A percentile compares a stretch with the other conserved stretches of the same genome.
phyloP scores from a whole-genome alignment of 2,329 filamentous ascomycete genomes.

The Calonectria honghensis region DNA sequence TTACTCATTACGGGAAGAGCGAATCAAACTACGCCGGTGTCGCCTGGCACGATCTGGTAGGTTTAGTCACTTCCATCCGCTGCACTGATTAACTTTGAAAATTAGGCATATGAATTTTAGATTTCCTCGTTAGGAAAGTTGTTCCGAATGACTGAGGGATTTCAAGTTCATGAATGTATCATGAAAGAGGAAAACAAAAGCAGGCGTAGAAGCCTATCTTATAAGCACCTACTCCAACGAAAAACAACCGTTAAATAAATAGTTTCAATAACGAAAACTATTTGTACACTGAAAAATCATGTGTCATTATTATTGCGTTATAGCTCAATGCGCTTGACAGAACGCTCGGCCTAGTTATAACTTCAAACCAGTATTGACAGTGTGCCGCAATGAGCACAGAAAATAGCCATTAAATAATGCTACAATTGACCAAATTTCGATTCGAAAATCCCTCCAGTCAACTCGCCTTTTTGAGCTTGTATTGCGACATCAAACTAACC shows the following conservation, averaged over 20 bases:
- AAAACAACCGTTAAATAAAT: background rate
- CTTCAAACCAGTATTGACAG: background rate
- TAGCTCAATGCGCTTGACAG: background rate
- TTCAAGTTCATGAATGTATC: background rate
- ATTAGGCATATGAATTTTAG: slow-evolving; percentile 32
- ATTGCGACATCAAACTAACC: slow-evolving; percentile 39
- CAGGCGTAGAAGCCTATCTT: background rate
- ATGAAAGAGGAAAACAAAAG: background rate
- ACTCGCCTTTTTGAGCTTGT: slow-evolving; percentile 32
- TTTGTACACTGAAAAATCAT: background rate
- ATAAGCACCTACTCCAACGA: background rate
- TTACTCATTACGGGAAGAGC: slow-evolving; percentile 57
- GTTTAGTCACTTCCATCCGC: background rate
- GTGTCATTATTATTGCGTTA: background rate
- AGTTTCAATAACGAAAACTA: background rate
- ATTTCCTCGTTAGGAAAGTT: background rate
- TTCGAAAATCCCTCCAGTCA: background rate
- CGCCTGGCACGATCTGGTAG: slow-evolving; percentile 57
- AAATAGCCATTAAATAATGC: background rate
- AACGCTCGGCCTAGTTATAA: background rate
- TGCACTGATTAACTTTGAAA: background rate
- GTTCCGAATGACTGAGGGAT: too few species aligned
- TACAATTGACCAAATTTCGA: background rate
- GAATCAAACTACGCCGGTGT: slow-evolving; percentile 56
- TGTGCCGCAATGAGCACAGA: background rate